Base-by-base conservation (phyloP, 352 stramenopile genomes). In the Bremia lactucae region DNA sequence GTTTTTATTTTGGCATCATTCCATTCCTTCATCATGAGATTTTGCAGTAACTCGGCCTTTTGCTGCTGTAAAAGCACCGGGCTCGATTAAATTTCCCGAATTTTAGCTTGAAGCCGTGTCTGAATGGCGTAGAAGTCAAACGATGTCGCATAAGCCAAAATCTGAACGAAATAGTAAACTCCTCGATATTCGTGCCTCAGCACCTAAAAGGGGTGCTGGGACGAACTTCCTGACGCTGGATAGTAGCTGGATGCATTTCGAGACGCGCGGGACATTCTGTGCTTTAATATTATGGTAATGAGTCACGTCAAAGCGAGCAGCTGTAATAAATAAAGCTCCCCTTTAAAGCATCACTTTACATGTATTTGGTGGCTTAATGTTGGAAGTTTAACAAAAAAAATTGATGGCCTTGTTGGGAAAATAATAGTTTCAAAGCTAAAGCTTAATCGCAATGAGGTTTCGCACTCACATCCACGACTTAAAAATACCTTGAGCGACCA, bases 11-110 rank as follows among this genome's bases (percentile, higher is more conserved):
- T 75, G 16, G 74, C 70, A 34, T 86, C 74, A 11, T 75, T 87
- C 74, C 75, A 91, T 21, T 75, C 52, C 55, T 89, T 78, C 76
- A 88, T 91, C 79, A 91, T 91, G 22, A 91, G 66, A 22, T 83
- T 81, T 43, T 91, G 75, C 26, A 91, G 71, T 7, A 65, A 83
- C 36, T 88, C 72, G 15, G 75, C 75, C 45, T 91, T 91, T 57
- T 87, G 72, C 49, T 87, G 86, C 10, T 73, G 73, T 1, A 73
- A 87, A 5, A 91, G 48, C 23, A 72, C 80, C 18, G 68, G 77
- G 41, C 72, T 86, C 19, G 76, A 70, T 41, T 91, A 76, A 43
- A 91, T 88, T 46, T 87, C 51, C 0, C 72, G 64, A 47, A 91
- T 91, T 35, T 86, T 72, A 3, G 59, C 60, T 51, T 91, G 88